Base-by-base conservation (phyloP, 148 eudicot genomes). In the Tetragonia tetragonoides region DNA sequence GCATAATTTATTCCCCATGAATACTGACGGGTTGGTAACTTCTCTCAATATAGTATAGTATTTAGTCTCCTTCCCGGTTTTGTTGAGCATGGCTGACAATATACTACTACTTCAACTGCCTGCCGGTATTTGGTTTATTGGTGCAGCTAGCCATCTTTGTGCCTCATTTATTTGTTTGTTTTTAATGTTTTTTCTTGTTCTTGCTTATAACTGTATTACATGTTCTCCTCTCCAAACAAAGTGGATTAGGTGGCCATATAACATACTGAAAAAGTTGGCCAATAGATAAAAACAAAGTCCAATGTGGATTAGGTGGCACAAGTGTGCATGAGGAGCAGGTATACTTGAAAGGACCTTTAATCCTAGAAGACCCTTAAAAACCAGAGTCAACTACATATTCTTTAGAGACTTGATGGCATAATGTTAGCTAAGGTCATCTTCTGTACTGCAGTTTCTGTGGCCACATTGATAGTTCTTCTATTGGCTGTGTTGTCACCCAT, bases 391-490 rank as follows among this genome's bases (percentile, higher is more conserved):
- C 5, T 24, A 41, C 61, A 23, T 46, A 44, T 18, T 11, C 10
- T 57, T 66, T 23, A 47, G 38, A 38, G 34, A 65, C 41, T 64
- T 60, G 34, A 77, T 28, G 67, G 68, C 82, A 85, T 75, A 70
- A 93, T 91, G 98, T 70, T 86, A 68, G 82, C 88, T 21, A 88
- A 80, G 44, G 77, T 93, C 74, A 84, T 88, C 56, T 90, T 91
- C 83, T 90, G 88, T 81, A 81, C 83, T 64, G 73, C 86, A 49
- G 89, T 93, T 72, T 73, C 81, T 15, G 23, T 91, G 38, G 90
- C 96, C 20, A 80, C 75, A 59, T 69, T 89, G 34, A 73, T 89
- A 41, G 96, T 93, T 2, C 68, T 91, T 4, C 90, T 93, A 72
- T 80, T 93, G 4, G 88, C 96, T 68, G 14, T 85, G 4, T 77